These are phyloP conservation scores for Aquanectria penicillioides DNA, from an alignment of 2,329 filamentous ascomycete species.

Conservation along the genomic window DNA sequence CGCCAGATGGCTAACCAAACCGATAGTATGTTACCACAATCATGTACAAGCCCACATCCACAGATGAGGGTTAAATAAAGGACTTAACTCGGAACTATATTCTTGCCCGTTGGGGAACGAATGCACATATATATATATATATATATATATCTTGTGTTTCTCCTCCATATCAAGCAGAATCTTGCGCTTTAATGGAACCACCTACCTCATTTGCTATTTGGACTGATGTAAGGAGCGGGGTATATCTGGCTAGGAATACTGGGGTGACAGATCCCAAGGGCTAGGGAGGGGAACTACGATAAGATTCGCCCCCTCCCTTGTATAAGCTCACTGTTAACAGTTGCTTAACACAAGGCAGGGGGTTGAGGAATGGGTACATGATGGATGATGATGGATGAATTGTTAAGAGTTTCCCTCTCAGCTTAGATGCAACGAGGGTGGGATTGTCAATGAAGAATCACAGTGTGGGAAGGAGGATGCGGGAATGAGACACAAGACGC, in stretches of 20 bases:
- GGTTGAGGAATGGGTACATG: neutral
- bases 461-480: neutral
- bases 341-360: neutral
- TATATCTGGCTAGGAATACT: too few relatives aligned
- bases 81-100: neutral
- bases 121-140: too few relatives aligned
- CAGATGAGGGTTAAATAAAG: constrained; percentile 56
- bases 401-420: neutral
- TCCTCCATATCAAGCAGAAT: too few relatives aligned
- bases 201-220: too few relatives aligned
- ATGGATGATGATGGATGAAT: constrained; percentile 4
- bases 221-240: too few relatives aligned
- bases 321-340: neutral
- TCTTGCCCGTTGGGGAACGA: neutral
- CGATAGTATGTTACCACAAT: constrained; percentile 93
- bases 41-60: constrained; percentile 88
- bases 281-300: neutral
- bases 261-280: too few relatives aligned
- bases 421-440: neutral
- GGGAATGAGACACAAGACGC: neutral
- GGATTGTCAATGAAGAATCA: constrained; percentile 2
- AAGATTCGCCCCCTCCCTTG: neutral
- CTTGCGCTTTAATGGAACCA: too few relatives aligned
- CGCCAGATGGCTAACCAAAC: constrained; percentile 22
- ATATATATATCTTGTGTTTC: too few relatives aligned